phyloP scores from a whole-genome alignment of 768 basidiomycete species.

The Mycena metata region DNA sequence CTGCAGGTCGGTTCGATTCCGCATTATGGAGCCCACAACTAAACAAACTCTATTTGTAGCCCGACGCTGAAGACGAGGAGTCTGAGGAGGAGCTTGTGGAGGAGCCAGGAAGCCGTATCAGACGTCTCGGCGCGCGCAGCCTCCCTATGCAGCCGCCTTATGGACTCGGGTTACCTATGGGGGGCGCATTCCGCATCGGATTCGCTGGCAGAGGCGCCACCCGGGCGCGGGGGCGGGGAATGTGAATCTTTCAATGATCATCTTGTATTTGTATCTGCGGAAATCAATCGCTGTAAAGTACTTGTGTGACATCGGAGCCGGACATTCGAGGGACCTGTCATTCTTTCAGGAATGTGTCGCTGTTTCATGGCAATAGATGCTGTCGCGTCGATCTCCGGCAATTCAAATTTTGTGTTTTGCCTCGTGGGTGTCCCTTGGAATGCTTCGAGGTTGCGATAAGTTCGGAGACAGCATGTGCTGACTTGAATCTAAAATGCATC shows the following conservation, averaged over 20 bases:
- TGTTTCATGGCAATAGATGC: slow-evolving; percentile 31
- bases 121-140: slow-evolving; percentile 10
- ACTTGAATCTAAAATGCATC: too few species aligned
- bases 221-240: slow-evolving; percentile 45
- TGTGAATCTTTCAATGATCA: slow-evolving; percentile 17
- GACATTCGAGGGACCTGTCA: slow-evolving; percentile 4
- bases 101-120: slow-evolving; percentile 24
- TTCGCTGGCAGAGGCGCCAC: slow-evolving; percentile 68
- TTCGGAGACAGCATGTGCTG: too few species aligned
- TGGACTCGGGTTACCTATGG: slow-evolving; percentile 23
- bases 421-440: too few species aligned
- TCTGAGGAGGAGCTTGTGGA: slow-evolving; percentile 52
- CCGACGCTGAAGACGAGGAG: slow-evolving; percentile 43
- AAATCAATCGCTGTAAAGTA: slow-evolving; percentile 6
- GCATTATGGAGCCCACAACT: slow-evolving; percentile 1
- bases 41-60: slow-evolving; percentile 39
- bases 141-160: slow-evolving; percentile 53
- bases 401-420: slow-evolving; percentile 12
- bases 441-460: too few species aligned
- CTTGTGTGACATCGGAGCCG: slow-evolving; percentile 22
- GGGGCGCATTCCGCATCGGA: slow-evolving; percentile 65
- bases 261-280: too few species aligned
- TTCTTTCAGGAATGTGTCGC: slow-evolving; percentile 11
- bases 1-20: slow-evolving; percentile 68
- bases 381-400: slow-evolving; percentile 22